These are phyloP conservation scores for Ustilago vetiveriae DNA, from an alignment of 1,284 basidiomycete species.

Conservation along the genomic window DNA sequence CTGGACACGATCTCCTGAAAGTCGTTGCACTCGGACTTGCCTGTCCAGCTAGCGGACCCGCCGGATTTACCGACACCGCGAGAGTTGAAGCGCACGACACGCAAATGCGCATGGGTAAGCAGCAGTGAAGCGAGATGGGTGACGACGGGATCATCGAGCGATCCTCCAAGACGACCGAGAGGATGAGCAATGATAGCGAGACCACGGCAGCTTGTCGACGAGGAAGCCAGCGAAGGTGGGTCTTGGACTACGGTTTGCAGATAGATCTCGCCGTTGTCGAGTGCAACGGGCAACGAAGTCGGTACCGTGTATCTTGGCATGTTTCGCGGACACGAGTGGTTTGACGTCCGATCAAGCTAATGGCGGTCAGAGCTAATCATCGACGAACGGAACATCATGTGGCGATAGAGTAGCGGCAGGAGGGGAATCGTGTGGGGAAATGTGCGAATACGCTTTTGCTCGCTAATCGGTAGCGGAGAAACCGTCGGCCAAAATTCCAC, in stretches of 20 bases:
- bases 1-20: constrained; percentile 33
- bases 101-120: constrained; percentile 15
- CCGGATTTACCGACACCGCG: constrained; percentile 42
- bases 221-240: constrained; percentile 12
- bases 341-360: no score
- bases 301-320: constrained; percentile 38
- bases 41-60: constrained; percentile 49
- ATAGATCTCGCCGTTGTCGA: constrained; percentile 32
- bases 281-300: constrained; percentile 21
- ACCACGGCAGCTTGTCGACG: constrained; percentile 15
- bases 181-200: constrained; percentile 44
- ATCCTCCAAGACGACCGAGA: constrained; percentile 42
- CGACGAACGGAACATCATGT: no score
- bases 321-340: neutral
- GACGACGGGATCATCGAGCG: constrained; percentile 45
- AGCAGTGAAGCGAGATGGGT: constrained; percentile 25
- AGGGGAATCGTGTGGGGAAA: no score
- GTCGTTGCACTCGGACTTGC: constrained; percentile 34
- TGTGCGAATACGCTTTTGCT: neutral
- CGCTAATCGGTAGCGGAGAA: neutral
- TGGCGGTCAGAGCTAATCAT: neutral
- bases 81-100: constrained; percentile 49
- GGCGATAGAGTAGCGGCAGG: no score
- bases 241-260: constrained; percentile 39
- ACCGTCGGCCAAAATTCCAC: constrained; percentile 3